A percentile compares a stretch with the other conserved stretches of the same genome.
Conservation (phyloP, 2,329 filamentous ascomycete genomes). For the Fusarium incarnatum region DNA sequence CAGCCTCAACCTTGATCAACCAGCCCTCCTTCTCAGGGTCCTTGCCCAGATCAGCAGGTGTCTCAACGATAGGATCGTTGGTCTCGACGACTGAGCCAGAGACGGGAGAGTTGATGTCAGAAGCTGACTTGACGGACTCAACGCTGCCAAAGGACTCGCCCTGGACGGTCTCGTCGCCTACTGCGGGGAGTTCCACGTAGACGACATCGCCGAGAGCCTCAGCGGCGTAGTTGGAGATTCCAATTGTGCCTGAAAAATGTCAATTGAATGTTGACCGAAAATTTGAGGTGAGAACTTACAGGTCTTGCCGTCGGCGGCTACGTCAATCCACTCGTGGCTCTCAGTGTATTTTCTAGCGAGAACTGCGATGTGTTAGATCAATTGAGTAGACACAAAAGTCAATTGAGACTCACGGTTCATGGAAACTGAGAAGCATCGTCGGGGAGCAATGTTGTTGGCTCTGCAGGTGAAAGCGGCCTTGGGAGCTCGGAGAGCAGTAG, state of each 20-base stretch:
- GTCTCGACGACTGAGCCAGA: conserved; percentile 75
- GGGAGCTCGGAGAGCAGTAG: conserved; percentile 37
- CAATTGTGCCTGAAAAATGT: conserved; percentile 67
- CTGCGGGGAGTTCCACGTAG: conserved; percentile 84
- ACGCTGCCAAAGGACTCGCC: conserved; percentile 88
- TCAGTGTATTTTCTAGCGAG: conserved; percentile 72
- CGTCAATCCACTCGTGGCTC: conserved; percentile 93
- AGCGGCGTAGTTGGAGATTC: conserved; percentile 86
- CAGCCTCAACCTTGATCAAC: conserved; percentile 83
- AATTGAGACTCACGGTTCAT: conserved; percentile 33
- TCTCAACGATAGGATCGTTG: conserved; percentile 61
- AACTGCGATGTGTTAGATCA: conserved; percentile 15
- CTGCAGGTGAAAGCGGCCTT: conserved; percentile 31
- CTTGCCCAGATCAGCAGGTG: conserved; percentile 67
- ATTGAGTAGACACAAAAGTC: neutral
- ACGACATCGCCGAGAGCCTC: conserved; percentile 89
- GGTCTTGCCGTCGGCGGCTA: conserved; percentile 72
- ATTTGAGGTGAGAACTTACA: conserved; percentile 29
- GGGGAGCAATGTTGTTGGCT: conserved; percentile 28
- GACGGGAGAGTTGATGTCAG: conserved; percentile 87
- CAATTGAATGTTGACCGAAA: neutral
- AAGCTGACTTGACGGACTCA: conserved; percentile 92
- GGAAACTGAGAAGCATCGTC: conserved; percentile 44
- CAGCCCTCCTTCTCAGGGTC: conserved; percentile 82
- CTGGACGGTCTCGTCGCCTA: conserved; percentile 70